phyloP scores from a whole-genome alignment of 2,329 filamentous ascomycete species.

The Talaromyces marneffei region DNA sequence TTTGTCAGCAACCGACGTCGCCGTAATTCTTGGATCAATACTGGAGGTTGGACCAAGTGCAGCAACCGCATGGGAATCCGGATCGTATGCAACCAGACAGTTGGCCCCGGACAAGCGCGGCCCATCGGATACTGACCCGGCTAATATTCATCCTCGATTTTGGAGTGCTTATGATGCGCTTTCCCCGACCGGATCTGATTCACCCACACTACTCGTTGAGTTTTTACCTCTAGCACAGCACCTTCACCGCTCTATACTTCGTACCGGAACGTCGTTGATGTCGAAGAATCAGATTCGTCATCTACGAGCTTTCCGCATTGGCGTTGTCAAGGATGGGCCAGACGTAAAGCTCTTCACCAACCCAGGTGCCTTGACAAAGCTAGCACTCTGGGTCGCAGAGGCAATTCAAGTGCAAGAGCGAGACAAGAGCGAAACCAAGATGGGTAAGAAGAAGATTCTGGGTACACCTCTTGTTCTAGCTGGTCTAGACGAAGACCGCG shows the following conservation, averaged over 20 bases:
- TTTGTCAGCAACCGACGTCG: slow-evolving; percentile 85
- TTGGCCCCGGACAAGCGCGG: slow-evolving; percentile 18
- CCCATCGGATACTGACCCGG: slow-evolving; percentile 23
- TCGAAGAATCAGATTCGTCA: slow-evolving; percentile 93
- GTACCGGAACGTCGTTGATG: slow-evolving; percentile 83
- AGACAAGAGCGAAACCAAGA: slow-evolving; percentile 63
- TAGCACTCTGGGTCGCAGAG: slow-evolving; percentile 90
- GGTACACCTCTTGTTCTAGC: slow-evolving; percentile 86
- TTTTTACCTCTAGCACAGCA: slow-evolving; percentile 78
- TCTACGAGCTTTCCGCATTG: slow-evolving; percentile 87
- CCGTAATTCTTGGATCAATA: slow-evolving; percentile 85
- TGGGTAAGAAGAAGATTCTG: slow-evolving; percentile 33
- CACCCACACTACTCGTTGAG: slow-evolving; percentile 57
- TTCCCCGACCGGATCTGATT: slow-evolving; percentile 39
- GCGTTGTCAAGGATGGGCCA: slow-evolving; percentile 88
- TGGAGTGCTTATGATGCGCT: slow-evolving; percentile 57
- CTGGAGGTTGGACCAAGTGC: slow-evolving; percentile 69
- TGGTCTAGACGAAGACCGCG: slow-evolving; percentile 76
- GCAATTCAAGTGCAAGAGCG: slow-evolving; percentile 85
- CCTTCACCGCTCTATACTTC: slow-evolving; percentile 85
- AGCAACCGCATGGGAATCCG: slow-evolving; percentile 29
- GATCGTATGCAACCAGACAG: slow-evolving; percentile 22
- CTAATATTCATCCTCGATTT: slow-evolving; percentile 44
- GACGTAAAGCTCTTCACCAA: slow-evolving; percentile 90
- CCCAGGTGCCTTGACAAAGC: slow-evolving; percentile 84